Base-by-base conservation (phyloP, 106 monocot species). In the Narthecium ossifragum region DNA sequence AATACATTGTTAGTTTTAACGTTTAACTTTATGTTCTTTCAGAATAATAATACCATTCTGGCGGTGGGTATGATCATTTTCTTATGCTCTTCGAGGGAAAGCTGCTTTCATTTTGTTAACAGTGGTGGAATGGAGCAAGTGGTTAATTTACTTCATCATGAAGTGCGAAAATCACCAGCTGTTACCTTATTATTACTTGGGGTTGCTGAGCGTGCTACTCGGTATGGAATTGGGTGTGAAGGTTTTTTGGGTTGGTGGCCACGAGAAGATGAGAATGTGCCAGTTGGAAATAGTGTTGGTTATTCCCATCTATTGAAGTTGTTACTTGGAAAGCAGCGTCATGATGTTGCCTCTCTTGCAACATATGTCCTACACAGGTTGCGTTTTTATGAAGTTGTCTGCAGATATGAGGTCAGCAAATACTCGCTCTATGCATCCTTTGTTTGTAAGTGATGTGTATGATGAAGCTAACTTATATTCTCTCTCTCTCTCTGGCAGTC, bases 231-330 rank as follows among this genome's bases (percentile, higher is more conserved):
- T 65, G 96, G 96, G 49, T 98, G 96, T 75, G 96, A 98, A 79
- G 86, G 79, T 33, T 91, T 90, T 76, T 61, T 98, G 55, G 96
- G 96, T 34, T 86, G 96, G 90, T 87, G 85, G 86, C 86, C 90
- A 53, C 76, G 86, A 52, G 69, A 65, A 62, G 84, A 81, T 76
- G 63, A 68, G 43, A 69, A 75, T 64, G 63, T 84, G 33, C 87
- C 86, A 59, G 31, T 53, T 72, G 39, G 68, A 71, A 80, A 52
- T 15, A 98, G 96, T 72, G 73, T 80, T 55, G 87, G 96, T 34
- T 98, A 98, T 67, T 75, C 71, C 56, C 67, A 76, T 78, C 64
- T 98, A 36, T 53, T 98, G 71, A 84, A 69, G 47, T 57, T 91
- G 57, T 64, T 98, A 56, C 54, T 98, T 36, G 78, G 68, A 49